phyloP scores from a whole-genome alignment of 331 rosid species.

The Phaseolus coccineus region DNA sequence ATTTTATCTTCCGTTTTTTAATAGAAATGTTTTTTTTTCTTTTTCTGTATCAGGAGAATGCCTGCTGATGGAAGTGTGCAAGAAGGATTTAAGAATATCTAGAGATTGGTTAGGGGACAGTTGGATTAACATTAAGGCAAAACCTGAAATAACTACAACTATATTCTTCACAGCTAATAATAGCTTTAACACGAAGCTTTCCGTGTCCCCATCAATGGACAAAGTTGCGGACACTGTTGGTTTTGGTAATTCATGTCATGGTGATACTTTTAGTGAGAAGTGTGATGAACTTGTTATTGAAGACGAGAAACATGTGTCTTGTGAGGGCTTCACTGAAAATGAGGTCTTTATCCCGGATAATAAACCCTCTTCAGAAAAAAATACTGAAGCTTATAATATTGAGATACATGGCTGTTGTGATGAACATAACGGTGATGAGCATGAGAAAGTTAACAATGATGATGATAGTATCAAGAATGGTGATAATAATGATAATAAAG shows the following conservation, averaged over 20 bases:
- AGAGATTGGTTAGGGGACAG: constrained; percentile 85
- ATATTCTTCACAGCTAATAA: constrained; percentile 51
- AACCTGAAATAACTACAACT: constrained; percentile 66
- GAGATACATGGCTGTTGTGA: constrained; percentile 43
- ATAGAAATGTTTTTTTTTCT: constrained; percentile 7
- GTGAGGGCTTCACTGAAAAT: constrained; percentile 53
- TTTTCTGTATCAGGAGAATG: constrained; percentile 73
- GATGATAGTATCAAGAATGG: constrained; percentile 42
- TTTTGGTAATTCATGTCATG: constrained; percentile 52
- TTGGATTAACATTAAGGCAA: constrained; percentile 73
- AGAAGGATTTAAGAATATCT: constrained; percentile 80
- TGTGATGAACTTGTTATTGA: constrained; percentile 32
- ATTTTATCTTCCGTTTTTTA: constrained; percentile 18
- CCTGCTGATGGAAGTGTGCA: constrained; percentile 61
- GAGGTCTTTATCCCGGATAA: constrained; percentile 41
- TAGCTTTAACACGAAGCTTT: constrained; percentile 53
- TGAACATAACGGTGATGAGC: constrained; percentile 44
- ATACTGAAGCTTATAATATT: constrained; percentile 49
- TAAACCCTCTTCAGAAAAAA: constrained; percentile 52
- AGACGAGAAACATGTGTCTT: constrained; percentile 54
- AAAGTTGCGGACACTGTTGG: constrained; percentile 55
- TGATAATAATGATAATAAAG: constrained; percentile 33
- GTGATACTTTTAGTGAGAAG: constrained; percentile 50
- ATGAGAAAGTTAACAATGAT: constrained; percentile 40
- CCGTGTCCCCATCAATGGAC: constrained; percentile 49